phyloP scores from a whole-genome alignment of 208 protist genomes.

The Leishmania aethiopica region DNA sequence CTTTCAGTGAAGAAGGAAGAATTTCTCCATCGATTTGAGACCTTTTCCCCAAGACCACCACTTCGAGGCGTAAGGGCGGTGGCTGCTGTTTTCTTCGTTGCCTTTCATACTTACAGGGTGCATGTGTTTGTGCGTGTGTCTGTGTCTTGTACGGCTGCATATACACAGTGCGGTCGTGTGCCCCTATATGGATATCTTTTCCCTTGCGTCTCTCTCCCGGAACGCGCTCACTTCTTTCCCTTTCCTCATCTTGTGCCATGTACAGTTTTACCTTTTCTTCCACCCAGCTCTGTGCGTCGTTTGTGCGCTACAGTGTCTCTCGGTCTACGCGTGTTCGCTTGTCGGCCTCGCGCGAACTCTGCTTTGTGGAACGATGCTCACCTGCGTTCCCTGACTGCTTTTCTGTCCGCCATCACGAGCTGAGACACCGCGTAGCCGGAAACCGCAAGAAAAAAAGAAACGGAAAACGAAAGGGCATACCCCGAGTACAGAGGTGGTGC shows the following conservation, averaged over 20 bases:
- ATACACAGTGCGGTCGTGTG: not conserved
- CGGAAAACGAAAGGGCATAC: not conserved
- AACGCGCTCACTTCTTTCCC: not conserved
- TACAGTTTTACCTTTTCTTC: slow-evolving; percentile 7
- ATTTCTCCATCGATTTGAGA: not conserved
- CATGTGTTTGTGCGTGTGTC: not conserved
- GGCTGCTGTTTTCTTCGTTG: not conserved
- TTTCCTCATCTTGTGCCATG: slow-evolving; percentile 5
- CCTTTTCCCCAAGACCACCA: not conserved
- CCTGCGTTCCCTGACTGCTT: not conserved
- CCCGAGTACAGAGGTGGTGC: not conserved
- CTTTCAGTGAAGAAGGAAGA: not conserved
- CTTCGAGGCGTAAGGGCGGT: not conserved
- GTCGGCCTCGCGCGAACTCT: slow-evolving; percentile 1
- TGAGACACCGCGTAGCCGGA: not conserved
- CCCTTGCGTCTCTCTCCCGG: not conserved
- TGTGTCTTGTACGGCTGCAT: not conserved
- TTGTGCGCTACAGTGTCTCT: not conserved
- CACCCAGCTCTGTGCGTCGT: not conserved
- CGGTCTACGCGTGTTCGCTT: not conserved
- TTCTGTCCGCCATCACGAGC: not conserved
- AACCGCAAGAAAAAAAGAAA: not conserved
- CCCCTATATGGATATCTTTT: not conserved
- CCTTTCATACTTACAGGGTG: not conserved
- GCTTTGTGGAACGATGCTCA: not conserved